A percentile compares a stretch with the other conserved stretches of the same genome.
Conservation (phyloP, 1,284 basidiomycete species). For the Naganishia albida region DNA sequence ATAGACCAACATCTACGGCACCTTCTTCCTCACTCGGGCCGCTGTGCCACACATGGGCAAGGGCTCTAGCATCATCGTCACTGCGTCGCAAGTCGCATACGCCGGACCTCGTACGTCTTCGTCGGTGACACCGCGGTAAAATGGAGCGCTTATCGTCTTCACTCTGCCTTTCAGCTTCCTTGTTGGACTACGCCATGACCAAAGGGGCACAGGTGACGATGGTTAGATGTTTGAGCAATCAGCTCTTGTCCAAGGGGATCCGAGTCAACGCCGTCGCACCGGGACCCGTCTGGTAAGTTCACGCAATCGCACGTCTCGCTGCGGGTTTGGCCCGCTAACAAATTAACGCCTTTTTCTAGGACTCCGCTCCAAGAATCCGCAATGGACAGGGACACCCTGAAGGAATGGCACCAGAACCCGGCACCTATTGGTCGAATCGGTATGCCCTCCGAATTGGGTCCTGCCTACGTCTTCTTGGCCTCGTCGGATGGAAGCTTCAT, state of each 20-base stretch:
- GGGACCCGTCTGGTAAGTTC: slow-evolving; percentile 40
- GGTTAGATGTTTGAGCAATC: slow-evolving; percentile 61
- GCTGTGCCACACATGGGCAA: slow-evolving; percentile 64
- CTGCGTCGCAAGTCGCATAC: slow-evolving; percentile 65
- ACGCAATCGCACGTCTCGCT: neutral
- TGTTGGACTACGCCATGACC: slow-evolving; percentile 62
- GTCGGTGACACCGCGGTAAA: neutral
- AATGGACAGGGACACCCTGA: slow-evolving; percentile 46
- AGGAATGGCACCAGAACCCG: slow-evolving; percentile 45
- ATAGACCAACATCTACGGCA: slow-evolving; percentile 61
- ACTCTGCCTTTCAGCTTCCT: slow-evolving; percentile 37
- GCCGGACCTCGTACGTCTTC: slow-evolving; percentile 50
- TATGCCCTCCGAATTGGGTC: slow-evolving; percentile 53
- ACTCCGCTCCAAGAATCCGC: slow-evolving; percentile 50
- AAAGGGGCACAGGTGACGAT: slow-evolving; percentile 64
- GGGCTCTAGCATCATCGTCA: slow-evolving; percentile 66
- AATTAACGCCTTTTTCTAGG: slow-evolving; percentile 35
- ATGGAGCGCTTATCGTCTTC: slow-evolving; percentile 39
- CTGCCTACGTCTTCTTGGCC: slow-evolving; percentile 53
- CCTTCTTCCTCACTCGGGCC: slow-evolving; percentile 60
- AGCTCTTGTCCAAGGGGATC: slow-evolving; percentile 61
- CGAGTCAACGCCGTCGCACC: slow-evolving; percentile 50
- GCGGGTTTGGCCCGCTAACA: neutral
- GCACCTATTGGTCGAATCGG: slow-evolving; percentile 52
- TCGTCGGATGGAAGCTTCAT: slow-evolving; percentile 49